These are phyloP conservation scores for Plantago elongata DNA, from an alignment of 257 asterid species.

Conservation along the genomic window DNA sequence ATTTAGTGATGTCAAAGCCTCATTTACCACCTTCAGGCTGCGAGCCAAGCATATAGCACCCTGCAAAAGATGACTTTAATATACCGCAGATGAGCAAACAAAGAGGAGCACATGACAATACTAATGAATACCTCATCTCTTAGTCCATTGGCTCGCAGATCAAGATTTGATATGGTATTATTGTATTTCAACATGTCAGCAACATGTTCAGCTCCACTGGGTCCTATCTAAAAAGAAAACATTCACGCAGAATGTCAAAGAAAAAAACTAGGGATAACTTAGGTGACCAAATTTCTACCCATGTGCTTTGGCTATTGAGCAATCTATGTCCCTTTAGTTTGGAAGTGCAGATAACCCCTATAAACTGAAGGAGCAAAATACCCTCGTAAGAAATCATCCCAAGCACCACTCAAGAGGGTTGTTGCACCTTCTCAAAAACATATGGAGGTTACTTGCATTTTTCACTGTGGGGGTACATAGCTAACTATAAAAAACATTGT, in stretches of 20 bases:
- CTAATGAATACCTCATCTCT: slow-evolving; percentile 69
- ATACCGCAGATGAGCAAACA: neutral
- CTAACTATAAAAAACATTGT: neutral
- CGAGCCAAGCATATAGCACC: slow-evolving; percentile 84
- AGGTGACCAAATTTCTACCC: neutral
- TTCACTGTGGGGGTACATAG: neutral
- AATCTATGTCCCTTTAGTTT: too few species aligned
- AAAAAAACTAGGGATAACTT: neutral
- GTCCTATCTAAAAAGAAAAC: slow-evolving; percentile 52
- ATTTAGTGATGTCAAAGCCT: slow-evolving; percentile 71
- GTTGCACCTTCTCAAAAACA: slow-evolving; percentile 1
- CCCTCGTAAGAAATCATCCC: too few species aligned
- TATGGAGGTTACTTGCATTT: too few species aligned
- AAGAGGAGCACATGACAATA: neutral
- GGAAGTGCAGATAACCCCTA: too few species aligned
- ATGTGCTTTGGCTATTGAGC: neutral
- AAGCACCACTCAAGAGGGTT: neutral
- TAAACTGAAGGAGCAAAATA: too few species aligned
- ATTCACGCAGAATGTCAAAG: slow-evolving; percentile 16
- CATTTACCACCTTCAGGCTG: slow-evolving; percentile 89
- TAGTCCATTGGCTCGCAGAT: slow-evolving; percentile 90
- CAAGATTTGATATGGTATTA: slow-evolving; percentile 67
- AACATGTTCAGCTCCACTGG: slow-evolving; percentile 70
- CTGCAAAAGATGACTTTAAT: slow-evolving; percentile 33
- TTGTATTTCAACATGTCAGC: slow-evolving; percentile 94